Evolutionary conservation across 768 basidiomycete genomes (phyloP), one percentile per base, ranked within the genome.

Genomic region (Lentinula guzmanii): DNA sequence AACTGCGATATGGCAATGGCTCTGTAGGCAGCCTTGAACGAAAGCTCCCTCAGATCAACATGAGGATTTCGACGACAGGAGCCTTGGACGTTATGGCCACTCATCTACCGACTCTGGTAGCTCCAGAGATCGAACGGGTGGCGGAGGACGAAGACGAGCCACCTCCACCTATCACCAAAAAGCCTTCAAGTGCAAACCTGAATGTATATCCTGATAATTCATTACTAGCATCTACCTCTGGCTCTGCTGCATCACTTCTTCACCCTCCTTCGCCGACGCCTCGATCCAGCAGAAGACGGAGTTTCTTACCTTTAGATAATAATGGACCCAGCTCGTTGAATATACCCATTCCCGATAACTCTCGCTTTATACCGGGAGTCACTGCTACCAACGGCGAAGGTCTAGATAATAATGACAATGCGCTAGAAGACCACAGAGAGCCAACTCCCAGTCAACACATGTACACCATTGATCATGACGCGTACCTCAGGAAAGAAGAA

Each of bases 251-350:
- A 41, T 77, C 64, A 64, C 75, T 82, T 58, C 75, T 86, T 33
- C 68, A 72, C 45, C 78, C 81, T 39, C 65, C 80, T 39, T 71
- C 76, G 5, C 70, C 79, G 33, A 80, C 77, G 11, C 72, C 80
- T 21, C 79, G 86, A 58, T 68, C 85, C 33, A 77, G 81, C 11
- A 94, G 89, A 73, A 85, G 95, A 42, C 80, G 92, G 68, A 95
- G 93, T 70, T 98, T 96, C 79, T 75, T 98, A 46, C 90, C 93
- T 18, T 79, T 98, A 58, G 92, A 91, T 63, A 80, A 81, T 15
- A 34, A 46, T 35, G 51, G 50, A 33, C 86, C 87, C 33, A 78
- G 85, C 41, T 72, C 78, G 5, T 72, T 86, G 46, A 84, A 79
- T 65, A 85, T 91, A 61, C 77, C 81, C 31, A 83, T 86, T 33